Base-by-base conservation (phyloP, 2,329 filamentous ascomycete species). In the Penicillium sp. region DNA sequence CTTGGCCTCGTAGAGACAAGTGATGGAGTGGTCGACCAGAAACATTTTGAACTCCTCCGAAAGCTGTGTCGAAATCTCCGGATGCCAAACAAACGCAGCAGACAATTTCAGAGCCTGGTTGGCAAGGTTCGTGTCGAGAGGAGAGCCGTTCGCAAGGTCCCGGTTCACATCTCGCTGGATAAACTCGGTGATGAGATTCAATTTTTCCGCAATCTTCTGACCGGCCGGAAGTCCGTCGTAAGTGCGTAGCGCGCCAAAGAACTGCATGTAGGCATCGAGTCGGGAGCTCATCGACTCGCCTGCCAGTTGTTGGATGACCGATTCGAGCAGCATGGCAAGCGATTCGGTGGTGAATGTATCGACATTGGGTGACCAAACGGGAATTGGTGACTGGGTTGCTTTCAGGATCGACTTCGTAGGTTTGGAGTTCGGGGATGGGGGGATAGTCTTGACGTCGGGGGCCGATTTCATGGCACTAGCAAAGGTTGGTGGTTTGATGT, bases 391-490 rank as follows among this genome's bases (percentile, higher is more conserved):
- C 68, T 71, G 64, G 67, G 75, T 66, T 21, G 82, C 77, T 67
- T 98, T 98, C 52, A 98, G 77, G 46, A 98, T 98, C 3, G 83
- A 84, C 60, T 83, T 84, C n/a, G 77, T 65, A 6, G 81, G 78
- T 55, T 75, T 78, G 39, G 71, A 74, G 55, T 79, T 73, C 53
- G 75, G 75, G 35, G 65, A 66, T 48, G 74, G 74, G 31, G 73
- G 75, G 4, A 78, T 63, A 24, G 69, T 67, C 45, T 74, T 71
- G 17, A 76, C 57, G 6, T 72, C 69, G n/a, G 72, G 69, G 56
- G 69, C 73, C 42, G 68, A 53, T 37, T 62, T 64, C 26, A 56
- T 48, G 12, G 64, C 57, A 46, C 61, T 64, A 42, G 64, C 53
- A 52, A 67, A 63, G 8, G 60, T 57, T 10, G 71, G 72, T 32